phyloP scores from a whole-genome alignment of 139 green algal species.

The Chlamydomonas eustigma region DNA sequence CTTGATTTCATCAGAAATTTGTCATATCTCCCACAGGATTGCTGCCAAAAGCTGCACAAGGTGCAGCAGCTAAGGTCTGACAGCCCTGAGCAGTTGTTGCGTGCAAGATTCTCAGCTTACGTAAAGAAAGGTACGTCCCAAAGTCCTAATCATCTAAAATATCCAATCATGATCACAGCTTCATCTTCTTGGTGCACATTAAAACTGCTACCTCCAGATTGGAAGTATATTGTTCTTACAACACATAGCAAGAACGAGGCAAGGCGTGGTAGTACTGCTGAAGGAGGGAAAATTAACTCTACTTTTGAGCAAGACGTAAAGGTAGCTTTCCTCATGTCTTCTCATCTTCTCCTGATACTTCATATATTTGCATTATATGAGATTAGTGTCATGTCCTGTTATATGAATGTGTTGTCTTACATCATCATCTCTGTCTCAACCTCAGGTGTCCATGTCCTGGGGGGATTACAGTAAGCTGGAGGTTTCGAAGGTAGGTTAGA shows the following conservation, averaged over 20 bases:
- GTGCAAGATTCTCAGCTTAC: conserved; percentile 11
- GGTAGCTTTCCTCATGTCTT: not conserved
- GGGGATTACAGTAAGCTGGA: no score
- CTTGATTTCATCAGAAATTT: no score
- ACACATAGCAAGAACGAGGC: not conserved
- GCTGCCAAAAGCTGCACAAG: conserved; percentile 11
- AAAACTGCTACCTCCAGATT: not conserved
- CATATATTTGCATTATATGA: no score
- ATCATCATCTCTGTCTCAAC: no score
- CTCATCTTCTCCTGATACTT: no score
- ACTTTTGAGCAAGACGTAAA: conserved; percentile 9
- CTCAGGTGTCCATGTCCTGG: no score
- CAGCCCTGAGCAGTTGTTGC: conserved; percentile 10
- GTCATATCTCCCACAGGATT: conserved; percentile 2
- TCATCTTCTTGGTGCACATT: not conserved
- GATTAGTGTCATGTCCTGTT: no score
- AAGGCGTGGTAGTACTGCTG: not conserved
- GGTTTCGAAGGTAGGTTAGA: no score
- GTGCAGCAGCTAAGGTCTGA: not conserved
- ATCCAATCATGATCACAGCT: not conserved
- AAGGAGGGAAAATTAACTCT: conserved; percentile 5
- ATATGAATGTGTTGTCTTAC: no score
- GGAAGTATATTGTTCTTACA: conserved; percentile 7
- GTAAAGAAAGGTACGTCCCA: not conserved
- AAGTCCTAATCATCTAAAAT: not conserved